Evolutionary conservation across 805 yeast genomes (phyloP).

Genomic region (Starmera pachycereana): DNA sequence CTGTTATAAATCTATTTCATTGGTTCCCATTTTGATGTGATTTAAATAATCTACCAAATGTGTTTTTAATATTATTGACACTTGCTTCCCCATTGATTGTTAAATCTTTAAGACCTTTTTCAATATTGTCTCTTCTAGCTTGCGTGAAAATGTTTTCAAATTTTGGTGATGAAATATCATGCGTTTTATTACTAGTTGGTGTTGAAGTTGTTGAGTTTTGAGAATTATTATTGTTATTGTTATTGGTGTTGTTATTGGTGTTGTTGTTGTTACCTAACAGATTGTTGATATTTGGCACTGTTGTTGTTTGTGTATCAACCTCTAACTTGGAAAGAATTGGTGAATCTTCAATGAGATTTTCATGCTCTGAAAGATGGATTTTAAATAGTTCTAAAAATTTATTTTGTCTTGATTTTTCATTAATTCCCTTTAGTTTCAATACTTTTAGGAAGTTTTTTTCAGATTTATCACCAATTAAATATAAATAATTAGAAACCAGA

Average conservation of each 20-base stretch:
- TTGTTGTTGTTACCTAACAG: neutral
- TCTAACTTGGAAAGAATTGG: constrained; percentile 16
- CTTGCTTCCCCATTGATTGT: constrained; percentile 47
- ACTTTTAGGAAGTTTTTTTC: constrained; percentile 54
- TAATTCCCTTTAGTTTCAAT: constrained; percentile 50
- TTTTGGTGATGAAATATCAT: constrained; percentile 16
- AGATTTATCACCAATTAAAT: constrained; percentile 54
- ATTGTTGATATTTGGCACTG: constrained; percentile 4
- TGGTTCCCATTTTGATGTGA: constrained; percentile 17
- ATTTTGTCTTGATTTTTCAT: constrained; percentile 11
- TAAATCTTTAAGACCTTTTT: constrained; percentile 24
- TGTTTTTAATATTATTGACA: constrained; percentile 56
- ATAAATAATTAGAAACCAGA: constrained; percentile 55
- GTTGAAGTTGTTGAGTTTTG: neutral
- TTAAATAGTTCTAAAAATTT: constrained; percentile 17
- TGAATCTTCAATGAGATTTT: constrained; percentile 16
- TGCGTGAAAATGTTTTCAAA: constrained; percentile 13
- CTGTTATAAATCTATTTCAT: neutral
- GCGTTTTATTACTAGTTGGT: constrained; percentile 8
- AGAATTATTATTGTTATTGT: no score
- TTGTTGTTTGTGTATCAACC: constrained; percentile 5
- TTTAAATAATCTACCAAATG: constrained; percentile 50
- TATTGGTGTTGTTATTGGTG: no score
- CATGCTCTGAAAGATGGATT: constrained; percentile 17
- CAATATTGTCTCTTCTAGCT: constrained; percentile 21